Evolutionary conservation across 768 basidiomycete species (phyloP).

Genomic region (Termitomyces sp.): DNA sequence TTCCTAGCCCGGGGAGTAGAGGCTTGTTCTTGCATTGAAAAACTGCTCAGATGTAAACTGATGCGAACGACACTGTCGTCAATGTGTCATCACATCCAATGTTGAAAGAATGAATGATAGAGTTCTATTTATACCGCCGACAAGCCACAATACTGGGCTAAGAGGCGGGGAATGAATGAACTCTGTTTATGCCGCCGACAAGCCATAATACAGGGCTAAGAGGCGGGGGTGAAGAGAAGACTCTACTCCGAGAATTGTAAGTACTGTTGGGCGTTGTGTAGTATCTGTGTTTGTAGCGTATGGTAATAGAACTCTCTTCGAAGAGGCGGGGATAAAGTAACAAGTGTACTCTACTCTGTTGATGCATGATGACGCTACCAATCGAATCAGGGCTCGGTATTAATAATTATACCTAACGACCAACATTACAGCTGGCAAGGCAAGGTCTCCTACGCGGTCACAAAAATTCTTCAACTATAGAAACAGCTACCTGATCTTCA

Average conservation of each 20-base stretch:
- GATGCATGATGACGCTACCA: neutral
- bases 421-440: slow-evolving; percentile 13
- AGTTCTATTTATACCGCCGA: too few relatives aligned
- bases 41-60: slow-evolving; percentile 4
- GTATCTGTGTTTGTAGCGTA: too few relatives aligned
- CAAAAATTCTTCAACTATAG: slow-evolving; percentile 10
- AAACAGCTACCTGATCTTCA: slow-evolving; percentile 12
- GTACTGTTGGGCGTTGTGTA: too few relatives aligned
- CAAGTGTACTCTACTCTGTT: too few relatives aligned
- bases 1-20: slow-evolving; percentile 14
- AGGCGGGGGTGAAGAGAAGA: too few relatives aligned
- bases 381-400: slow-evolving; percentile 6
- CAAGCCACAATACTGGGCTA: too few relatives aligned
- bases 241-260: too few relatives aligned
- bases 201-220: too few relatives aligned
- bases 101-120: neutral
- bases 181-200: too few relatives aligned
- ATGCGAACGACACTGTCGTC: slow-evolving; percentile 10
- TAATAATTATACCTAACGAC: slow-evolving; percentile 9
- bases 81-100: slow-evolving; percentile 9
- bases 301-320: too few relatives aligned
- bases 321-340: too few relatives aligned
- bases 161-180: too few relatives aligned
- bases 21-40: neutral
- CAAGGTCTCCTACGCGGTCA: neutral